Evolutionary conservation across 2,329 filamentous ascomycete species (phyloP).

Genomic region (Paecilomyces formosus): DNA sequence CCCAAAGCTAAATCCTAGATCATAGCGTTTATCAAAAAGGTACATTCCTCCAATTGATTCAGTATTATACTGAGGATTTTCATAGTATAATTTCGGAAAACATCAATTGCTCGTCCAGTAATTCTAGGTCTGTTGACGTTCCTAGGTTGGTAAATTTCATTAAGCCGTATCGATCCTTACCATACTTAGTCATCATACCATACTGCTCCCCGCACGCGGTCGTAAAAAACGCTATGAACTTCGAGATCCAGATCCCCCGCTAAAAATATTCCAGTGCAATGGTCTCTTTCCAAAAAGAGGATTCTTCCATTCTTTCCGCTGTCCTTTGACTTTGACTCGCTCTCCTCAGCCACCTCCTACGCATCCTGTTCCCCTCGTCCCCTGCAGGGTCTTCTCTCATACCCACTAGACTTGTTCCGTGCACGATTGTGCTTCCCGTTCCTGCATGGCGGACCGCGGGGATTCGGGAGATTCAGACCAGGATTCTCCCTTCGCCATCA

Average conservation of each 20-base stretch:
- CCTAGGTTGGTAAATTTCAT: neutral
- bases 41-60: no score
- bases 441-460: conserved; percentile 1
- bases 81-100: no score
- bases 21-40: no score
- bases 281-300: neutral
- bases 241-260: neutral
- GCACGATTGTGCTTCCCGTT: neutral
- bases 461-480: conserved; percentile 16
- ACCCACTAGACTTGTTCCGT: neutral
- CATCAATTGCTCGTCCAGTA: no score
- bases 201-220: neutral
- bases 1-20: no score
- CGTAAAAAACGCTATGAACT: neutral
- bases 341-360: neutral
- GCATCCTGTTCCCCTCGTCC: neutral
- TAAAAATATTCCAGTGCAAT: neutral
- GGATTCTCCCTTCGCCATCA: conserved; percentile 35
- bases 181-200: neutral
- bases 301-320: neutral
- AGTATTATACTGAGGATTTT: no score
- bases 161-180: neutral
- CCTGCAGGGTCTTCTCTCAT: neutral
- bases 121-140: no score
- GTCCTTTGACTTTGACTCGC: neutral